Conservation (phyloP, 306 rosid species). For the Oxytropis ochrocephala region DNA sequence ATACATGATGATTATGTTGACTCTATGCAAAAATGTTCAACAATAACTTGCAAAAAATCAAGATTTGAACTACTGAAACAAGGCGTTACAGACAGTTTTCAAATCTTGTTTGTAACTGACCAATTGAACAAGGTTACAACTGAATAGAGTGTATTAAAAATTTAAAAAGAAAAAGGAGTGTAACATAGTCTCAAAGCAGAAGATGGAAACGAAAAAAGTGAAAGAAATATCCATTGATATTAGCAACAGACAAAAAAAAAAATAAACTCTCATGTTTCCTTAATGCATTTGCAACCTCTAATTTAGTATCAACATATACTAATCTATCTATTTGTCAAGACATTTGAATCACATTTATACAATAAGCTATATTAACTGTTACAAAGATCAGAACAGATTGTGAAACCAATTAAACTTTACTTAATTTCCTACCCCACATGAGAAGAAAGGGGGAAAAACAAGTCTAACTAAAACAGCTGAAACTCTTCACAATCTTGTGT, state of each 20-base stretch:
- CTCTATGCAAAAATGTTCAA: no score
- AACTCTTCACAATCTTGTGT: conserved; percentile 58
- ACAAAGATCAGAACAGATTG: conserved; percentile 16
- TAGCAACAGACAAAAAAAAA: conserved; percentile 4
- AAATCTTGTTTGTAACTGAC: not conserved
- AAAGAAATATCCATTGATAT: not conserved
- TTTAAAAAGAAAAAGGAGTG: not conserved
- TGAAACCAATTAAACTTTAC: conserved; percentile 25
- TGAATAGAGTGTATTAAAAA: not conserved
- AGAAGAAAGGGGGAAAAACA: conserved; percentile 12
- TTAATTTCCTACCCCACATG: conserved; percentile 11
- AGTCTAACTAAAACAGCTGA: conserved; percentile 63
- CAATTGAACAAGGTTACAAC: not conserved
- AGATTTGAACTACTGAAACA: no score
- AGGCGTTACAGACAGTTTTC: no score
- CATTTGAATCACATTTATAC: conserved; percentile 41
- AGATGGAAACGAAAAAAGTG: not conserved
- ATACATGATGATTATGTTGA: no score
- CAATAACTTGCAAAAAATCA: no score
- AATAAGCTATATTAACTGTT: conserved; percentile 50
- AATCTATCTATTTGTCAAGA: conserved; percentile 44
- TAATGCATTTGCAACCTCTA: conserved; percentile 38
- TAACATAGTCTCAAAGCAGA: not conserved
- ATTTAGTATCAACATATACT: conserved; percentile 53
- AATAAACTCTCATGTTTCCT: conserved; percentile 19